Evolutionary conservation across 2,329 filamentous ascomycete genomes (phyloP), one percentile per base, ranked within the genome.

Genomic region (Nothophaeocryptopus gaeumannii): DNA sequence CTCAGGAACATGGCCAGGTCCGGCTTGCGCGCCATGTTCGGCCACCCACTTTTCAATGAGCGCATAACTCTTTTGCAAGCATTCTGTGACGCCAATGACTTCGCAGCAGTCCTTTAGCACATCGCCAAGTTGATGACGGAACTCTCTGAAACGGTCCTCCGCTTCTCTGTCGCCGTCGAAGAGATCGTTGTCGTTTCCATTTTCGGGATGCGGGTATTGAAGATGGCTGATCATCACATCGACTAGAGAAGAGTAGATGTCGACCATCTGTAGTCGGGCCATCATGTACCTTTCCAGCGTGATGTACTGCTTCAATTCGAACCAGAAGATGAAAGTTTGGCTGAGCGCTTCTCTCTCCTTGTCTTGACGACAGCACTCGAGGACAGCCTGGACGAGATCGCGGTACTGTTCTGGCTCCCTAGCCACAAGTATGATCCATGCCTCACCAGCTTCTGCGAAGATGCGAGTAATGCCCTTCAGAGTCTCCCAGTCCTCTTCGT

Each of bases 301-400:
- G 40, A 99, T 78, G 67, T 95, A 96, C 68, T 96, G 90, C 76
- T 99, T 99, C 39, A 99, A 79, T 67, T 99, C 93, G 67, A 95
- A 97, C 93, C 93, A 99, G 74, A 99, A 97, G 59, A 83, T 84
- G 72, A 99, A 99, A 0, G 95, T 99, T 63, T 93, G 84, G 46
- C 89, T 88, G 56, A 99, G 90, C 4, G 91, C 89, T 59, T 99
- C 93, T 54, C 87, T 83, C 46, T 96, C 92, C 67, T 84, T 84
- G 69, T 99, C 93, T 59, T 87, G 81, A 9, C 86, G 82, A 53
- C 89, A 91, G 65, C 90, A 96, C 72, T 97, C 91, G n/a, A 97
- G 78, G 12, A 99, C 84, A 5, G 87, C 84, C 63, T 96, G 90
- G 9, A 99, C 92, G 5, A 99, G 77, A 9, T 82, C 83, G 34